Evolutionary conservation across 2,329 filamentous ascomycete species (phyloP).

Genomic region (Aplosporella prunicola): DNA sequence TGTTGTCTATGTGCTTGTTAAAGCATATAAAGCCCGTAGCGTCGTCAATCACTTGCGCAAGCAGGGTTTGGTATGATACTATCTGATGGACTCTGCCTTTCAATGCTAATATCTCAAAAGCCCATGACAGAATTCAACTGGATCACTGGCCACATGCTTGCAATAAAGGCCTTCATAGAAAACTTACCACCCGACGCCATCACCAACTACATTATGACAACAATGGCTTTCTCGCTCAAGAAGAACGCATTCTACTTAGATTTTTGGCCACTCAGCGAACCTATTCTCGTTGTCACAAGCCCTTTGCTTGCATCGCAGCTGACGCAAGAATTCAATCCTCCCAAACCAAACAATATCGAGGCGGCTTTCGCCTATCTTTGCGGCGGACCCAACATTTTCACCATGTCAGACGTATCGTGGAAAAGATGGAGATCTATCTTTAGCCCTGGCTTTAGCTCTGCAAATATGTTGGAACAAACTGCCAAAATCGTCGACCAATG

Average conservation of each 20-base stretch:
- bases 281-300: not conserved
- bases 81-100: slow-evolving; percentile 22
- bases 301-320: not conserved
- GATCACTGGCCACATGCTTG: slow-evolving; percentile 1
- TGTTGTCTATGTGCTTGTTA: too few species aligned
- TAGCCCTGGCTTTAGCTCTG: slow-evolving; percentile 25
- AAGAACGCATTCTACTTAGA: slow-evolving; percentile 3
- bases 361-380: too few species aligned
- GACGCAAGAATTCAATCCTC: not conserved
- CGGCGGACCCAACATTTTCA: slow-evolving; percentile 19
- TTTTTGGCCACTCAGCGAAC: slow-evolving; percentile 2
- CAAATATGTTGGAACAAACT: slow-evolving; percentile 22
- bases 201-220: slow-evolving; percentile 1
- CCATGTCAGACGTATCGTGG: slow-evolving; percentile 12
- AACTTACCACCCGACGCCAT: not conserved
- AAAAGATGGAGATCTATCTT: slow-evolving; percentile 12
- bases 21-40: not conserved
- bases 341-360: not conserved
- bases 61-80: slow-evolving; percentile 15
- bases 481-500: slow-evolving; percentile 25
- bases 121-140: slow-evolving; percentile 3
- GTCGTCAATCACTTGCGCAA: not conserved
- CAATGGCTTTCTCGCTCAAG: not conserved
- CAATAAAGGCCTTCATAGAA: not conserved
- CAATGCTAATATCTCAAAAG: too few species aligned